phyloP scores from a whole-genome alignment of 2,329 filamentous ascomycete genomes.

The Phoma sp. region DNA sequence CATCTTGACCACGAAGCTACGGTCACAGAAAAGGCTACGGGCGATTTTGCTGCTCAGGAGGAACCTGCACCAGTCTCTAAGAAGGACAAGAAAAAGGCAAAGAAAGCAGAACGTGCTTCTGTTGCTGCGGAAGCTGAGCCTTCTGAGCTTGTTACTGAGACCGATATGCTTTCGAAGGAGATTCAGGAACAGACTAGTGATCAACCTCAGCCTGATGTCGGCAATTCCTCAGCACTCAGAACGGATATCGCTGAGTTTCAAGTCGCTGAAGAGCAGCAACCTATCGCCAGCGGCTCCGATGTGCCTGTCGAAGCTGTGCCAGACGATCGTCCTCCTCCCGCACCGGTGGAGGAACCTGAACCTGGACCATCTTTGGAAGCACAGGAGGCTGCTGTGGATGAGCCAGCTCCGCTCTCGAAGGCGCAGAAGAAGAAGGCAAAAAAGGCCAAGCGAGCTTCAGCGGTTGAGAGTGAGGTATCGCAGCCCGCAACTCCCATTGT shows the following conservation, averaged over 20 bases:
- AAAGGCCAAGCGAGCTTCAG: constrained; percentile 33
- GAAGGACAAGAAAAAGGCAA: background rate
- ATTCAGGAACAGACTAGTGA: background rate
- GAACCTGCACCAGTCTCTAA: background rate
- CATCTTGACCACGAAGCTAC: background rate
- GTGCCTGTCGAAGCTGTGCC: constrained; percentile 5
- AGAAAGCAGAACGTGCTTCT: constrained; percentile 1
- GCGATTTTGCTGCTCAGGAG: background rate
- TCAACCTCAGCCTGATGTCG: background rate
- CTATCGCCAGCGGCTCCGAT: background rate
- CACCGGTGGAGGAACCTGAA: constrained; percentile 3
- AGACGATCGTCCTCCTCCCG: constrained; percentile 11
- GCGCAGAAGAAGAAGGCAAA: constrained; percentile 38
- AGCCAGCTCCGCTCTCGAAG: constrained; percentile 29
- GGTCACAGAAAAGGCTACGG: background rate
- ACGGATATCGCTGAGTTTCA: background rate
- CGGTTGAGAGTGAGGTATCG: constrained; percentile 18
- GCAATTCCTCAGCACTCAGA: background rate
- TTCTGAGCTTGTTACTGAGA: background rate
- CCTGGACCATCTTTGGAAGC: background rate
- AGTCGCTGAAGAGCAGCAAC: background rate
- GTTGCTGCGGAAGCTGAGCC: background rate
- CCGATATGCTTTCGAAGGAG: background rate
- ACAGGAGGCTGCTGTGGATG: background rate
- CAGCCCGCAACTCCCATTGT: constrained; percentile 16